phyloP scores from a whole-genome alignment of 1,284 basidiomycete genomes.

The Amylostereum chailletii region DNA sequence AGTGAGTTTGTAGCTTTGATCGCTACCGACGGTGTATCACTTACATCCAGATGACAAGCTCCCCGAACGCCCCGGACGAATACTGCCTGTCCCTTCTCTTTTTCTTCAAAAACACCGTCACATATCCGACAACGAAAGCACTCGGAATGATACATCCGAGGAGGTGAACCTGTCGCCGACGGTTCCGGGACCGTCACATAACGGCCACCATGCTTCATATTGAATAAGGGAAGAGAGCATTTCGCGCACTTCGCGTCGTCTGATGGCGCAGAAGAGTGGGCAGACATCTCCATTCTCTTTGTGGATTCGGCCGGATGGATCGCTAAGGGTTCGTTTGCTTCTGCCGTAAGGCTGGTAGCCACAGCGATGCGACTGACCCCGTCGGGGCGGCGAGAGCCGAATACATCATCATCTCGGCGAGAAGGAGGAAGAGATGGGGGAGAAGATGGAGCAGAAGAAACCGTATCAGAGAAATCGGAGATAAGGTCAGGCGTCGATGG shows the following conservation, averaged over 20 bases:
- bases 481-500: constrained; percentile 52
- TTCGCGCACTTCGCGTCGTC: constrained; percentile 35
- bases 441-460: constrained; percentile 49
- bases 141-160: constrained; percentile 56
- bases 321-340: constrained; percentile 12
- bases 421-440: constrained; percentile 33
- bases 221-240: constrained; percentile 52
- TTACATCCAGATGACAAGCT: constrained; percentile 65
- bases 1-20: background rate
- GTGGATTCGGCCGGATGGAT: constrained; percentile 15
- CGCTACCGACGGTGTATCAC: constrained; percentile 13
- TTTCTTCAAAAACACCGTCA: constrained; percentile 52
- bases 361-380: background rate
- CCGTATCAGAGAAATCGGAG: constrained; percentile 52
- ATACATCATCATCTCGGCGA: constrained; percentile 6
- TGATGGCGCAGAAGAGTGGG: constrained; percentile 15
- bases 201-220: constrained; percentile 39
- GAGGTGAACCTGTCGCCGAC: constrained; percentile 28
- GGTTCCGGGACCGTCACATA: constrained; percentile 62
- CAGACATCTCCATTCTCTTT: constrained; percentile 11
- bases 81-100: constrained; percentile 47
- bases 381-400: background rate
- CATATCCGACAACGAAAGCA: constrained; percentile 71
- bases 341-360: background rate
- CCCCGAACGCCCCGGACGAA: constrained; percentile 58